Conservation (phyloP, 1,284 basidiomycete species). For the Pseudozyma flocculosa region DNA sequence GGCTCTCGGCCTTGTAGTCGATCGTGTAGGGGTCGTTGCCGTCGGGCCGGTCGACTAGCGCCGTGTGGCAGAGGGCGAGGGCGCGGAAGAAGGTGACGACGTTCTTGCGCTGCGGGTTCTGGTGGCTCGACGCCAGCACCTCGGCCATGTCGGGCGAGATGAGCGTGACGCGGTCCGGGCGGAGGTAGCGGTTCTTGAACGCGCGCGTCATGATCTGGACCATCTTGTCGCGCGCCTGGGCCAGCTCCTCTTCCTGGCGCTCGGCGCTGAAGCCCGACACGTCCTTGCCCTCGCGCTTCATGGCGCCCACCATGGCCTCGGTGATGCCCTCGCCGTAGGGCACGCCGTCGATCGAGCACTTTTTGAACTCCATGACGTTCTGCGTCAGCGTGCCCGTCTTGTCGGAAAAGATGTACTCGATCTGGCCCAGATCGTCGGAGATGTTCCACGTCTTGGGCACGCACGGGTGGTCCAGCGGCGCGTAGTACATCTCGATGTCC, state of each 20-base stretch:
- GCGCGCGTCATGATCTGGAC: conserved; percentile 70
- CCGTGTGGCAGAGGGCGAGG: conserved; percentile 86
- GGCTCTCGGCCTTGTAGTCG: conserved; percentile 92
- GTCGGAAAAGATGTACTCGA: conserved; percentile 96
- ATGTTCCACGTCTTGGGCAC: conserved; percentile 98
- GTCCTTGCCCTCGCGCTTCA: conserved; percentile 74
- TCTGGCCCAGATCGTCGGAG: conserved; percentile 94
- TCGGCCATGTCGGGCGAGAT: conserved; percentile 80
- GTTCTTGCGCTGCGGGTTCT: conserved; percentile 66
- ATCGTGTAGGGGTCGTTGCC: conserved; percentile 67
- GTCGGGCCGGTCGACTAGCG: conserved; percentile 66
- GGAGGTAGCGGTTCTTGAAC: conserved; percentile 88
- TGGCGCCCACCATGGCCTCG: conserved; percentile 89
- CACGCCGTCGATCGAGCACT: conserved; percentile 82
- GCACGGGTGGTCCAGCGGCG: conserved; percentile 75
- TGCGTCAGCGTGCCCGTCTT: conserved; percentile 65
- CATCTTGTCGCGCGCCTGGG: conserved; percentile 74
- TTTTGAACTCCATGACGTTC: conserved; percentile 96
- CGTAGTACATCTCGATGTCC: conserved; percentile 96
- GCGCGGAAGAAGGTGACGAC: conserved; percentile 83
- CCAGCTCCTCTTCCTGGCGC: conserved; percentile 62
- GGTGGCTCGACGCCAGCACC: conserved; percentile 68
- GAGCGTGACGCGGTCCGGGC: conserved; percentile 78
- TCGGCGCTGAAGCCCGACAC: conserved; percentile 67
- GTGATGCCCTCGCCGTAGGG: conserved; percentile 90